phyloP scores from a whole-genome alignment of 1,284 basidiomycete genomes.

The Porogramme epimiltina region DNA sequence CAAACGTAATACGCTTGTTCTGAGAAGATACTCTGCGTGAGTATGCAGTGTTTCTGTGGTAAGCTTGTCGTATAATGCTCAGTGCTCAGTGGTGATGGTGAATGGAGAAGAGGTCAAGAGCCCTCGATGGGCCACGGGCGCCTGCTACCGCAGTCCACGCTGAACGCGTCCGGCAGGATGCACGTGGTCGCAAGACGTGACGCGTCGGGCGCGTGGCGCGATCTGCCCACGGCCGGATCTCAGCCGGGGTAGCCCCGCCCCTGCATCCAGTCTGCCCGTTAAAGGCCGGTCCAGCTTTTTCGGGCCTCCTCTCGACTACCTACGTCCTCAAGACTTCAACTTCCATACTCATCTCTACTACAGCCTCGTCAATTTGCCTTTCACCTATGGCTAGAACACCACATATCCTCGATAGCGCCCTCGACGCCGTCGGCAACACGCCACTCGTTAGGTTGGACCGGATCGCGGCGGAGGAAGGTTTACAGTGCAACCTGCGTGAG shows the following conservation, averaged over 20 bases:
- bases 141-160: too few species aligned
- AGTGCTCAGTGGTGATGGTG: too few species aligned
- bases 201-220: neutral
- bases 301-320: neutral
- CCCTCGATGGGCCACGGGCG: neutral
- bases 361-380: neutral
- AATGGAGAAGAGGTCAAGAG: too few species aligned
- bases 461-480: conserved; percentile 71
- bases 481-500: conserved; percentile 91
- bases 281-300: neutral
- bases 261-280: neutral
- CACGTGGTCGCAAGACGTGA: neutral
- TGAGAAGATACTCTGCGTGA: too few species aligned
- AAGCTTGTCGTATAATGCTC: too few species aligned
- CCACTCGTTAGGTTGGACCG: conserved; percentile 88
- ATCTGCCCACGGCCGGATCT: conserved; percentile 11
- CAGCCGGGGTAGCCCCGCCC: too few species aligned
- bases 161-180: too few species aligned
- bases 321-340: neutral
- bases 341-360: conserved; percentile 1
- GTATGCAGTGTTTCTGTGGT: too few species aligned
- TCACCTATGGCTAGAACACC: conserved; percentile 28
- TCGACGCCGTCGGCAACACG: conserved; percentile 88
- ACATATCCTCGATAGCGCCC: conserved; percentile 72
- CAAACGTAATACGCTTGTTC: too few species aligned